Conservation (phyloP, 2,329 filamentous ascomycete species). For the Aspergillus niger region DNA sequence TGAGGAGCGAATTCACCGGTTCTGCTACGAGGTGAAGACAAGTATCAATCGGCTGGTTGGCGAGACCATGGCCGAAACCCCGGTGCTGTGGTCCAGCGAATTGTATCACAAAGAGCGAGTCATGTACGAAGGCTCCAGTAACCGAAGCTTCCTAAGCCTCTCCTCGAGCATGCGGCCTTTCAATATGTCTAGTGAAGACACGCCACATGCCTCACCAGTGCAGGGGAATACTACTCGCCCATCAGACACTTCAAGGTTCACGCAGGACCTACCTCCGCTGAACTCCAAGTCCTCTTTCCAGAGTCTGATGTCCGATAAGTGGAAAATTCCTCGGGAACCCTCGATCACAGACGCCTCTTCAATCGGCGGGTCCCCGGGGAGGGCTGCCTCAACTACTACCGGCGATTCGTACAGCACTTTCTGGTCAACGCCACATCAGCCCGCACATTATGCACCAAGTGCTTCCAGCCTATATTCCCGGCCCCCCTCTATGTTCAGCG, state of each 20-base stretch:
- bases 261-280: slow-evolving; percentile 39
- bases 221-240: slow-evolving; percentile 31
- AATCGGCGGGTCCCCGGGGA: slow-evolving; percentile 60
- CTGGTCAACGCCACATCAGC: slow-evolving; percentile 82
- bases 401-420: slow-evolving; percentile 78
- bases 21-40: slow-evolving; percentile 85
- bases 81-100: slow-evolving; percentile 89
- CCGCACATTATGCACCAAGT: slow-evolving; percentile 64
- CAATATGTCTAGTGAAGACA: slow-evolving; percentile 49
- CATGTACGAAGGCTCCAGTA: slow-evolving; percentile 45
- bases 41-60: slow-evolving; percentile 84
- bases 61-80: slow-evolving; percentile 78
- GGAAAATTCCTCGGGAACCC: slow-evolving; percentile 59
- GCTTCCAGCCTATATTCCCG: slow-evolving; percentile 58
- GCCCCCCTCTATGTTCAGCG: slow-evolving; percentile 46
- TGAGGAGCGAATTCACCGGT: slow-evolving; percentile 91
- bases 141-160: slow-evolving; percentile 38
- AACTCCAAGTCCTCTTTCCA: slow-evolving; percentile 66
- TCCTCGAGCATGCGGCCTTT: slow-evolving; percentile 46
- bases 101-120: slow-evolving; percentile 72
- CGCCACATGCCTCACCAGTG: slow-evolving; percentile 31
- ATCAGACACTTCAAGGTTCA: slow-evolving; percentile 34
- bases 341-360: slow-evolving; percentile 64
- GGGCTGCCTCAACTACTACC: slow-evolving; percentile 68
- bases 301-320: slow-evolving; percentile 69